Percentiles rank a stretch among this genome's conserved stretches.
Evolutionary conservation across 257 asterid species (phyloP).

Genomic region (Solanum neorickii): DNA sequence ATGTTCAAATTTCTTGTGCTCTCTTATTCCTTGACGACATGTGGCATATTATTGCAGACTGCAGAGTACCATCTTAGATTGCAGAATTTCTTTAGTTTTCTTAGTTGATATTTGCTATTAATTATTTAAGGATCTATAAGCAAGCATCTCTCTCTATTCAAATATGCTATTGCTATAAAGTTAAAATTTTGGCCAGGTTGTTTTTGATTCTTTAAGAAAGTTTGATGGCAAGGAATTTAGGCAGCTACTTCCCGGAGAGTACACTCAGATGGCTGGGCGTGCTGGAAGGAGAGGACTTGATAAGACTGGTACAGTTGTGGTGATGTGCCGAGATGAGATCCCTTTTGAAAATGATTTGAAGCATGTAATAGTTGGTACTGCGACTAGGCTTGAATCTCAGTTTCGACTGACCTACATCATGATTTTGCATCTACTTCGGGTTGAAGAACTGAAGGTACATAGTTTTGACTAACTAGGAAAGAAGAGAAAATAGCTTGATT

Average conservation of each 20-base stretch:
- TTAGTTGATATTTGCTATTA: not conserved
- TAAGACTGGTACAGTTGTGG: constrained; percentile 84
- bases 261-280: constrained; percentile 99
- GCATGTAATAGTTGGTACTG: constrained; percentile 80
- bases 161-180: not conserved
- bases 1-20: not conserved
- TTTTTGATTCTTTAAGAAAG: constrained; percentile 83
- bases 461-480: constrained; percentile 6
- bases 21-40: not conserved
- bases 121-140: not conserved
- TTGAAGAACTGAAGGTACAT: constrained; percentile 91
- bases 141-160: not conserved
- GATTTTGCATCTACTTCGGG: constrained; percentile 97
- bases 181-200: constrained; percentile 53
- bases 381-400: constrained; percentile 89
- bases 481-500: not conserved
- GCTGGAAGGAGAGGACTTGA: constrained; percentile 99
- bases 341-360: constrained; percentile 74
- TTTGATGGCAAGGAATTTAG: constrained; percentile 93
- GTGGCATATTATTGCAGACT: not conserved
- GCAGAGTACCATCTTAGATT: not conserved
- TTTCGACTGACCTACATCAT: constrained; percentile 94
- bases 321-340: constrained; percentile 90
- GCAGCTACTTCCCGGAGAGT: constrained; percentile 91
- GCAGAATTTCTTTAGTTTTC: not conserved